These are phyloP conservation scores for Penicillium roqueforti DNA, from an alignment of 495 filamentous ascomycete species.

Conservation along the genomic window DNA sequence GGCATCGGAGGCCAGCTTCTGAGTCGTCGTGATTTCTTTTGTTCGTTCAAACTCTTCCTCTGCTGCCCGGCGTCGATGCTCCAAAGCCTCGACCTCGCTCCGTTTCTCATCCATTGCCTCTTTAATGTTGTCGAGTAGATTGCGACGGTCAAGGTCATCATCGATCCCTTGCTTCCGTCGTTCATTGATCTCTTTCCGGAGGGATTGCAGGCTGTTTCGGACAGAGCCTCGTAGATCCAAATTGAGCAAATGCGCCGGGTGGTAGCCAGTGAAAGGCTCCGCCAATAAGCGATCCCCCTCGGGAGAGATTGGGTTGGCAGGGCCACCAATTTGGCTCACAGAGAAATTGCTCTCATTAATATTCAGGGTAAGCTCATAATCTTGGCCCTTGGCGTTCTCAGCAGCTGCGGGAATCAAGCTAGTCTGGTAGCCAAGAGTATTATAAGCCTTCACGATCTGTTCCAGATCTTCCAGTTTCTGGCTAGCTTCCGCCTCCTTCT, in stretches of 20 bases:
- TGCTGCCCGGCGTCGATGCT: conserved; percentile 75
- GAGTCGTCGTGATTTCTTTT: conserved; percentile 81
- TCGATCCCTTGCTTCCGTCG: conserved; percentile 76
- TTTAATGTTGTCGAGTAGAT: conserved; percentile 85
- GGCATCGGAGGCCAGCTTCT: conserved; percentile 80
- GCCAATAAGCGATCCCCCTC: conserved; percentile 67
- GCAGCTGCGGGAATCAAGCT: conserved; percentile 82
- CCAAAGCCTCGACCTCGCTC: conserved; percentile 86
- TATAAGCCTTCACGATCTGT: conserved; percentile 79
- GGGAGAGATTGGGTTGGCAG: conserved; percentile 44
- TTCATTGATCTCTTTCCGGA: conserved; percentile 86
- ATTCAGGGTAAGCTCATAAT: conserved; percentile 77
- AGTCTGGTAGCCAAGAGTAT: conserved; percentile 88
- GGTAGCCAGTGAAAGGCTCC: conserved; percentile 79
- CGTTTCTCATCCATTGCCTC: conserved; percentile 93
- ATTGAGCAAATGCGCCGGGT: conserved; percentile 80
- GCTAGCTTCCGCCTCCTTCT: conserved; percentile 79
- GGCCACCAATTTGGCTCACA: conserved; percentile 62
- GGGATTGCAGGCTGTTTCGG: conserved; percentile 67
- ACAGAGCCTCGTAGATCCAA: conserved; percentile 78
- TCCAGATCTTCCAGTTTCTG: conserved; percentile 85
- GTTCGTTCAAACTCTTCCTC: conserved; percentile 93
- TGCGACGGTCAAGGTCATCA: conserved; percentile 83
- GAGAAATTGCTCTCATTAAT: conserved; percentile 74
- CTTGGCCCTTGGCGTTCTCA: conserved; percentile 73